These are phyloP conservation scores for Mediolabrus comicus DNA, from an alignment of 108 stramenopile species.

Conservation along the genomic window DNA sequence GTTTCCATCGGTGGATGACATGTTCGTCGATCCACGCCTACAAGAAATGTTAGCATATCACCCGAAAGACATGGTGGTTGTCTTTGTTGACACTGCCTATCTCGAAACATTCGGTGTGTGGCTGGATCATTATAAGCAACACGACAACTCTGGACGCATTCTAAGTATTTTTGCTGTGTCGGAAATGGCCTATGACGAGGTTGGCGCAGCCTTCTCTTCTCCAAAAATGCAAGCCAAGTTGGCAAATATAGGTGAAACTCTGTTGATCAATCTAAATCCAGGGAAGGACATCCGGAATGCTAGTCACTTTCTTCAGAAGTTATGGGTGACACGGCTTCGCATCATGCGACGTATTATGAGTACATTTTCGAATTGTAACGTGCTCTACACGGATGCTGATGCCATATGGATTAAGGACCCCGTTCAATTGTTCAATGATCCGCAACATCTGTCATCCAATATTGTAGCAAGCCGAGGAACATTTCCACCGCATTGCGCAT, in stretches of 20 bases:
- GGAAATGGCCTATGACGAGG: neutral
- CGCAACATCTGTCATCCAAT: neutral
- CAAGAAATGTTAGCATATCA: too few species aligned
- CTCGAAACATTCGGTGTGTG: neutral
- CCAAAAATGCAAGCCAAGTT: neutral
- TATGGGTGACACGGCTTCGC: neutral
- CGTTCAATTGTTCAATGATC: neutral
- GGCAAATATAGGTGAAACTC: neutral
- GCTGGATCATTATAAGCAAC: neutral
- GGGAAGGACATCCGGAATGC: neutral
- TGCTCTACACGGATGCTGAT: neutral
- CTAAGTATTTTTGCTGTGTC: neutral
- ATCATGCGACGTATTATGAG: neutral
- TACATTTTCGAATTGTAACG: neutral
- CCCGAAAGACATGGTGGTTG: neutral
- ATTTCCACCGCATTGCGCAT: neutral
- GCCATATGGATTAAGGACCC: neutral
- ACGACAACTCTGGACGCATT: neutral
- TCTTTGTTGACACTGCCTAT: neutral
- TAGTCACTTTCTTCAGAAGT: neutral
- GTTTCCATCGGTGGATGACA: too few species aligned
- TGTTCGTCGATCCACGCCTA: too few species aligned
- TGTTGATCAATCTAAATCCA: neutral
- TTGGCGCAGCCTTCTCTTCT: neutral
- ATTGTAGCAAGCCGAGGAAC: slow-evolving; percentile 9